These are phyloP conservation scores for Dipodascus geniculatus DNA, from an alignment of 805 yeast species.

Conservation along the genomic window DNA sequence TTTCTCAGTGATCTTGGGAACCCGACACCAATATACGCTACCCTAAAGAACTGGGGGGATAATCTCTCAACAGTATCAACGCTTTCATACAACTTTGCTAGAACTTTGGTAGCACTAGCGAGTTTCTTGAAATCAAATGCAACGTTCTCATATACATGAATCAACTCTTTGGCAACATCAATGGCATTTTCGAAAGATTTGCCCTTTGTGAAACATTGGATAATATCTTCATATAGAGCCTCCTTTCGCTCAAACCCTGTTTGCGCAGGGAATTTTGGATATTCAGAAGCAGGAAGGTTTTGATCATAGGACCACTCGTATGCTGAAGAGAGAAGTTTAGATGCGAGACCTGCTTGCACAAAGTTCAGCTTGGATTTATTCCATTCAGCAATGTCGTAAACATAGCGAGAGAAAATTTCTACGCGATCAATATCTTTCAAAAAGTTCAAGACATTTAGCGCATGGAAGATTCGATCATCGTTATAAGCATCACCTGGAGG, in stretches of 20 bases:
- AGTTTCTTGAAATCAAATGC: slow-evolving; percentile 69
- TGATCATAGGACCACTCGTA: slow-evolving; percentile 50
- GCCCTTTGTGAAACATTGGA: slow-evolving; percentile 57
- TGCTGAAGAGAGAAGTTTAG: slow-evolving; percentile 66
- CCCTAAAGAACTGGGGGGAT: slow-evolving; percentile 68
- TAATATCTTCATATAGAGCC: slow-evolving; percentile 54
- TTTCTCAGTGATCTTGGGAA: slow-evolving; percentile 71
- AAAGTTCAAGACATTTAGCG: slow-evolving; percentile 62
- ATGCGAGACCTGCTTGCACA: slow-evolving; percentile 74
- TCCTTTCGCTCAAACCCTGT: slow-evolving; percentile 74
- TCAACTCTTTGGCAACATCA: slow-evolving; percentile 63
- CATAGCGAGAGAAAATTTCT: slow-evolving; percentile 67
- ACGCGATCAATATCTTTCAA: slow-evolving; percentile 69
- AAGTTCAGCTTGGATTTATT: slow-evolving; percentile 48
- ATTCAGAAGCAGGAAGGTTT: slow-evolving; percentile 40
- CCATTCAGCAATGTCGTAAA: slow-evolving; percentile 59
- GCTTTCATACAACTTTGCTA: slow-evolving; percentile 55
- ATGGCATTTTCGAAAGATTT: slow-evolving; percentile 70
- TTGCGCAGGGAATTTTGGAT: slow-evolving; percentile 71
- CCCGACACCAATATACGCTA: slow-evolving; percentile 72
- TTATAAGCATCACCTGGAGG: slow-evolving; percentile 78
- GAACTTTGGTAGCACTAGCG: slow-evolving; percentile 54
- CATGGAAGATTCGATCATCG: slow-evolving; percentile 75
- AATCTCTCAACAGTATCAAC: slow-evolving; percentile 60
- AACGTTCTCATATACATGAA: slow-evolving; percentile 58